phyloP scores from a whole-genome alignment of 352 stramenopile species.

The Phytophthora cactorum region DNA sequence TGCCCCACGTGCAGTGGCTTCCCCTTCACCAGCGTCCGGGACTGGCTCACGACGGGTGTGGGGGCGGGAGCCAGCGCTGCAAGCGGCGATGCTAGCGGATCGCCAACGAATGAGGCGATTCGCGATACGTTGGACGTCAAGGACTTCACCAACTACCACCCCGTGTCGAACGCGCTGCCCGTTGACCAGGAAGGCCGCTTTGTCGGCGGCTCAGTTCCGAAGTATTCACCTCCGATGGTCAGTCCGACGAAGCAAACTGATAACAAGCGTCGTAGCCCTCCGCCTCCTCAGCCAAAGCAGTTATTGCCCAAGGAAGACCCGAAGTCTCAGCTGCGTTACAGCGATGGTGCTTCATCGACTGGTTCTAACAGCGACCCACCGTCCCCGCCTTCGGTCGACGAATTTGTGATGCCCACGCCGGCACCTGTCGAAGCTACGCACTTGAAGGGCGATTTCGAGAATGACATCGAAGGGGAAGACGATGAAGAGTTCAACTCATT shows the following conservation, averaged over 20 bases:
- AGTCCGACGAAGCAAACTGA: slow-evolving; percentile 21
- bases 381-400: slow-evolving; percentile 40
- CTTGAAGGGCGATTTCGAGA: slow-evolving; percentile 17
- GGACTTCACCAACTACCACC: slow-evolving; percentile 73
- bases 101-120: slow-evolving; percentile 44
- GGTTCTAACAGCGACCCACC: slow-evolving; percentile 30
- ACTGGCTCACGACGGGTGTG: slow-evolving; percentile 71
- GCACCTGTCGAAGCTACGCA: slow-evolving; percentile 6
- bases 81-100: slow-evolving; percentile 3
- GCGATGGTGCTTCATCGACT: slow-evolving; percentile 33
- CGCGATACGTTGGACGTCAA: slow-evolving; percentile 81
- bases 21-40: slow-evolving; percentile 76
- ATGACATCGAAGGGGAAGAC: slow-evolving; percentile 34
- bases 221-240: slow-evolving; percentile 14
- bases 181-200: slow-evolving; percentile 80
- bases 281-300: slow-evolving; percentile 19
- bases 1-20: slow-evolving; percentile 81
- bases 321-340: slow-evolving; percentile 30
- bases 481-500: slow-evolving; percentile 44
- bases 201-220: slow-evolving; percentile 30
- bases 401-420: slow-evolving; percentile 33
- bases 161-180: slow-evolving; percentile 45
- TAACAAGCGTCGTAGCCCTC: slow-evolving; percentile 6
- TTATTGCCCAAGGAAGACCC: slow-evolving; percentile 28
- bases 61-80: slow-evolving; percentile 9